Conservation (phyloP, 345 rosid species). For the Jatropha curcas region DNA sequence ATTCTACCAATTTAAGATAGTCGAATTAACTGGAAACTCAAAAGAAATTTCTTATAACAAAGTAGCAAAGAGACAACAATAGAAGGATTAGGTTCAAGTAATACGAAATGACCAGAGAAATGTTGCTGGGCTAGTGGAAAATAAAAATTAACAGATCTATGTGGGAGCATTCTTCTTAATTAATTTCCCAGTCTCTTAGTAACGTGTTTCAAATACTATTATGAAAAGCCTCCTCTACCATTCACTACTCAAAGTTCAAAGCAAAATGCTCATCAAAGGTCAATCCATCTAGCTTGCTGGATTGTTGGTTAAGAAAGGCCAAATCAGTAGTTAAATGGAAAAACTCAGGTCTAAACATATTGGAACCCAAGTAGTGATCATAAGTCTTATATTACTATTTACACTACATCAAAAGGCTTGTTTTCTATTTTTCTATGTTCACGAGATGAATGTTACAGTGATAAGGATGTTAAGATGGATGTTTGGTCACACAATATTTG, state of each 20-base stretch:
- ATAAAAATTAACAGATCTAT: background rate
- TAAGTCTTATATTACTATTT: background rate
- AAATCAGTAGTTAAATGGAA: background rate
- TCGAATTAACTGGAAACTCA: background rate
- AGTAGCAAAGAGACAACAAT: background rate
- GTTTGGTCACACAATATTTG: no score
- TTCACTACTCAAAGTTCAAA: background rate
- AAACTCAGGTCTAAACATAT: background rate
- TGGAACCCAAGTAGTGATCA: background rate
- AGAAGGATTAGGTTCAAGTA: background rate
- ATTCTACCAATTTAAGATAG: background rate
- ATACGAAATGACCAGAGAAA: background rate
- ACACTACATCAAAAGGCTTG: no score
- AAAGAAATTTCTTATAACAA: background rate
- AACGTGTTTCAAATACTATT: background rate
- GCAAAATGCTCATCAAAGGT: background rate
- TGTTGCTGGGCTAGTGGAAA: background rate
- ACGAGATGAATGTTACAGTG: no score
- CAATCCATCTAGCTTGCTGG: background rate
- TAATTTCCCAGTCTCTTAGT: background rate
- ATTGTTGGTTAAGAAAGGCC: background rate
- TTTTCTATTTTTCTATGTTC: no score
- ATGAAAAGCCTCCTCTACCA: background rate
- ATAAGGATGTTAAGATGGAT: no score
- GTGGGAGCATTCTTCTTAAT: slow-evolving; percentile 5